These are phyloP conservation scores for barrel medic (Medicago truncatula) DNA, from an alignment of 306 rosid species.

Conservation along the genomic window DNA sequence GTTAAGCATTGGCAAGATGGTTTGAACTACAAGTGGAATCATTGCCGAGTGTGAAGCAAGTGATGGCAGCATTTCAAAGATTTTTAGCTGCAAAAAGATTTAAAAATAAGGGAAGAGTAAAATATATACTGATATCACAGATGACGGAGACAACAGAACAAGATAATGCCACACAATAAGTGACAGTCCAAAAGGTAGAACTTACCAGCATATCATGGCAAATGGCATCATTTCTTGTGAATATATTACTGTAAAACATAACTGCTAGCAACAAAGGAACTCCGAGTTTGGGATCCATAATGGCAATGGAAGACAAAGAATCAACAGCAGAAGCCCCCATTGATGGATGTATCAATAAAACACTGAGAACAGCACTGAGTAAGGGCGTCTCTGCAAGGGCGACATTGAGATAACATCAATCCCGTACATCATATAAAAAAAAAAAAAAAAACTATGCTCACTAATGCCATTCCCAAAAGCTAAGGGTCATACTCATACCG, in stretches of 20 bases:
- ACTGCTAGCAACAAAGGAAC: conserved; percentile 74
- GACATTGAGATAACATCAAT: conserved; percentile 40
- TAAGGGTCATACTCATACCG: conserved; percentile 68
- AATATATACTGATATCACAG: conserved; percentile 23
- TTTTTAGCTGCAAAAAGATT: conserved; percentile 69
- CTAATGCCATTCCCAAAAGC: conserved; percentile 33
- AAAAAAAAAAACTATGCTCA: conserved; percentile 38
- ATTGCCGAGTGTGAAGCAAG: conserved; percentile 89
- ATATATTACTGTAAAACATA: conserved; percentile 77
- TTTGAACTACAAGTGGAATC: conserved; percentile 87
- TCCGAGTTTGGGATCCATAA: conserved; percentile 84
- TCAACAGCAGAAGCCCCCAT: conserved; percentile 66
- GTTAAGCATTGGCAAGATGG: conserved; percentile 87
- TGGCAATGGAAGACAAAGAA: conserved; percentile 73
- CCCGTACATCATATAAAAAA: conserved; percentile 23
- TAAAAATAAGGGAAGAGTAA: conserved; percentile 35
- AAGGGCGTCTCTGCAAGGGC: conserved; percentile 71
- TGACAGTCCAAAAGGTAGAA: conserved; percentile 39
- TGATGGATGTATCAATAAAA: conserved; percentile 71
- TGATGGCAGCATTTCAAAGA: conserved; percentile 81
- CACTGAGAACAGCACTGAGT: conserved; percentile 71
- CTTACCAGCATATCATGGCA: conserved; percentile 75
- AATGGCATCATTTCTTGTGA: conserved; percentile 64
- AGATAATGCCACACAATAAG: conserved; percentile 27
- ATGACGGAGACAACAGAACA: conserved; percentile 31